Evolutionary conservation across 2,329 filamentous ascomycete genomes (phyloP).

Genomic region (Magnaporthales sp.): DNA sequence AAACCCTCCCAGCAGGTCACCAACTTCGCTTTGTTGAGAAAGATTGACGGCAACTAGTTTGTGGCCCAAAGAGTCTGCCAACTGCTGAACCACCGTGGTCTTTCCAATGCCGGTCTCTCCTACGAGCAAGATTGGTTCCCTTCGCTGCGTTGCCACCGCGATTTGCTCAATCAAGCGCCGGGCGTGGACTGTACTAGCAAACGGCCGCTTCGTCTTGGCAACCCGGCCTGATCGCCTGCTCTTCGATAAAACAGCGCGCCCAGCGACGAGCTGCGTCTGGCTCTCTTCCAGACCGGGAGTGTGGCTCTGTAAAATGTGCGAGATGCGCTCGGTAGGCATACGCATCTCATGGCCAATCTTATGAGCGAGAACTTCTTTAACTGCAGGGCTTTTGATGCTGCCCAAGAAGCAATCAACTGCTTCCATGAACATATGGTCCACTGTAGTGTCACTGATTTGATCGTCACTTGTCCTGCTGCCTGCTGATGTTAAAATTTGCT

Average conservation of each 20-base stretch:
- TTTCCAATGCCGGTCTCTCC: conserved; percentile 98
- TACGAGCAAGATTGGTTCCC: conserved; percentile 90
- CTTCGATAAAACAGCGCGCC: conserved; percentile 56
- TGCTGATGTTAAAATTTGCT: conserved; percentile 49
- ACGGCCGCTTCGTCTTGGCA: conserved; percentile 53
- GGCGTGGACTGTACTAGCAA: conserved; percentile 83
- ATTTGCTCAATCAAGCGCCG: conserved; percentile 82
- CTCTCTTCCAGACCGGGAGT: conserved; percentile 60
- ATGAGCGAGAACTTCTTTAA: conserved; percentile 51
- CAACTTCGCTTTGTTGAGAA: conserved; percentile 94
- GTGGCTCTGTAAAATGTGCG: conserved; percentile 67
- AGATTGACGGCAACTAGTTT: conserved; percentile 90
- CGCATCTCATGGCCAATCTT: conserved; percentile 81
- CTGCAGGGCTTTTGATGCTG: conserved; percentile 58
- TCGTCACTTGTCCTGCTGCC: conserved; percentile 60
- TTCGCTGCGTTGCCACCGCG: conserved; percentile 68
- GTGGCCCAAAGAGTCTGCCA: conserved; percentile 75
- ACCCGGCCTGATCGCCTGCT: conserved; percentile 40
- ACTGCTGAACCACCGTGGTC: conserved; percentile 89
- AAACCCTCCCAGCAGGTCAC: conserved; percentile 92
- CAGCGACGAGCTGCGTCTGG: conserved; percentile 51
- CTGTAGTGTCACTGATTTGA: conserved; percentile 59
- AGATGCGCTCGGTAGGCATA: conserved; percentile 70
- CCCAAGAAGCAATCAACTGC: conserved; percentile 88
- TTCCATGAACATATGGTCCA: conserved; percentile 86